Conservation (phyloP, 805 yeast species). For the Yarrowia sp. region DNA sequence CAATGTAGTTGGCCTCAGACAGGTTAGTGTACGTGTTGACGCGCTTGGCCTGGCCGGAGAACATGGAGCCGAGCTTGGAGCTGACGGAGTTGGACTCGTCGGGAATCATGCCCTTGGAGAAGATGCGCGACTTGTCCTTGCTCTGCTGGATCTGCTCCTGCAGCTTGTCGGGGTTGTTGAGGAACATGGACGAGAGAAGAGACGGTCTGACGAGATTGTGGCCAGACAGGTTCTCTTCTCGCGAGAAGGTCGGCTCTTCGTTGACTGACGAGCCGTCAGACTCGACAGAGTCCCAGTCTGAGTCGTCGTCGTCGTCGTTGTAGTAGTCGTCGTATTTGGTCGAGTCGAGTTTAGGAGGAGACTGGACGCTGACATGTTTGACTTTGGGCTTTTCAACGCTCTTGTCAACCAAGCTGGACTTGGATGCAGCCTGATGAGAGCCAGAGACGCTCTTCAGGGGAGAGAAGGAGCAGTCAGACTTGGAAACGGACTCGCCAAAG, state of each 20-base stretch:
- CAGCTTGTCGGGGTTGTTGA: conserved; percentile 35
- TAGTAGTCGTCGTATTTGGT: conserved; percentile 31
- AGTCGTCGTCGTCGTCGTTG: conserved; percentile 38
- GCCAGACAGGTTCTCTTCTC: conserved; percentile 35
- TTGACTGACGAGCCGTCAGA: conserved; percentile 38
- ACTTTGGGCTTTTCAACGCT: background rate
- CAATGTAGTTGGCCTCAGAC: conserved; percentile 12
- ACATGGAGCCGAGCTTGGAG: conserved; percentile 18
- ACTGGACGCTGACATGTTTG: conserved; percentile 8
- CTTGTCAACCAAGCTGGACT: background rate
- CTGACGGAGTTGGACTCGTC: conserved; percentile 14
- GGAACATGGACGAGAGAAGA: conserved; percentile 41
- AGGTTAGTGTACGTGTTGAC: conserved; percentile 11
- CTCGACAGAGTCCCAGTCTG: conserved; percentile 43
- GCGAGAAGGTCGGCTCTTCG: conserved; percentile 36
- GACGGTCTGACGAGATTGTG: conserved; percentile 40
- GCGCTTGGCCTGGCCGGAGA: conserved; percentile 22
- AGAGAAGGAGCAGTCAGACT: conserved; percentile 11
- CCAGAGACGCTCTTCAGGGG: too few relatives aligned
- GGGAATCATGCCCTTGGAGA: conserved; percentile 26
- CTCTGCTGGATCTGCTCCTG: conserved; percentile 31
- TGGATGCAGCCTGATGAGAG: too few relatives aligned
- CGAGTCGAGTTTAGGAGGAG: conserved; percentile 17
- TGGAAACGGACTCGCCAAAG: conserved; percentile 28
- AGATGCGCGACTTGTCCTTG: conserved; percentile 27